These are phyloP conservation scores for Coemansia sp. DNA, from an alignment of 192 early-diverging fungal genomes.

Conservation along the genomic window DNA sequence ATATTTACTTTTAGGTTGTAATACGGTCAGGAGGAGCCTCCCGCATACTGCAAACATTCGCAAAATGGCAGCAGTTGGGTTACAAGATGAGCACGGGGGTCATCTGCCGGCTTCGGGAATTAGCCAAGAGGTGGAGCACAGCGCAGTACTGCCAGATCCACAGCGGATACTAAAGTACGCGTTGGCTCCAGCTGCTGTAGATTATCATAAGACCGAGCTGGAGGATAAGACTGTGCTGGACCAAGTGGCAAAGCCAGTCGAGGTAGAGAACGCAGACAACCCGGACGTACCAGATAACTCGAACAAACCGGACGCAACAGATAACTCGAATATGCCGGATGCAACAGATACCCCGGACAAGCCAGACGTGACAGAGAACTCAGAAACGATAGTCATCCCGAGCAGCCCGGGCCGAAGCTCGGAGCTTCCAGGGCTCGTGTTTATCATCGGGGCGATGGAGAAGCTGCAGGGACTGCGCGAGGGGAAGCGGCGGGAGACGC, in stretches of 20 bases:
- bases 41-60: too few species aligned
- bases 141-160: not conserved
- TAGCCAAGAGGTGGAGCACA: not conserved
- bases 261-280: too few species aligned
- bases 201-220: too few species aligned
- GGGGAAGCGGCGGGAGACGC: slow-evolving; percentile 50
- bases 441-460: slow-evolving; percentile 65
- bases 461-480: slow-evolving; percentile 60
- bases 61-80: too few species aligned
- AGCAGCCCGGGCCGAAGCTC: not conserved
- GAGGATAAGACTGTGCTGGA: too few species aligned
- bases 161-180: slow-evolving; percentile 1
- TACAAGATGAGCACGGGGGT: not conserved
- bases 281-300: too few species aligned
- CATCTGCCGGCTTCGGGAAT: slow-evolving; percentile 1
- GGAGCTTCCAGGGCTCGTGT: slow-evolving; percentile 49
- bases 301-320: too few species aligned
- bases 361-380: not conserved
- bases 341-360: not conserved
- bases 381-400: not conserved
- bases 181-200: not conserved
- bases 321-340: too few species aligned
- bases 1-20: too few species aligned
- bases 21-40: too few species aligned
- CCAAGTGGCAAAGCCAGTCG: too few species aligned